Conservation (phyloP, 306 rosid genomes). For the Begonia loranthoides region DNA sequence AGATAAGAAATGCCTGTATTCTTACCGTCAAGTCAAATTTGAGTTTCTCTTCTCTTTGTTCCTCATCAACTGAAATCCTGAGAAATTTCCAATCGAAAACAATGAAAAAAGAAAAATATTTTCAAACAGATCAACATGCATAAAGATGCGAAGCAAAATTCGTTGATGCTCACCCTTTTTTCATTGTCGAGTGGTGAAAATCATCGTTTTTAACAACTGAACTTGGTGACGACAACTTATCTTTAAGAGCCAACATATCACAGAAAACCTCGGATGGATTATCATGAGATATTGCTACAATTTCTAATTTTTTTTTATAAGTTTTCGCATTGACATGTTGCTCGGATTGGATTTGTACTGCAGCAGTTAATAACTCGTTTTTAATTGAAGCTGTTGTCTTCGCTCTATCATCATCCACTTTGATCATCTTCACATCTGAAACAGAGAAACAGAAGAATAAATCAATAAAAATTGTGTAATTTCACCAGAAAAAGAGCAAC, state of each 20-base stretch:
- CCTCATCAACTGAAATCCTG: constrained; percentile 25
- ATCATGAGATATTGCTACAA: constrained; percentile 2
- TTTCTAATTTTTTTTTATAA: constrained; percentile 5
- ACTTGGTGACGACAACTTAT: not conserved
- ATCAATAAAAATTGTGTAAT: not conserved
- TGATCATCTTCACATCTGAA: constrained; percentile 18
- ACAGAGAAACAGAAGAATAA: constrained; percentile 1
- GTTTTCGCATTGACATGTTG: constrained; percentile 17
- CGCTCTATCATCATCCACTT: constrained; percentile 14
- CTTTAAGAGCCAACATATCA: not conserved
- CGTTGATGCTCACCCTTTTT: no score
- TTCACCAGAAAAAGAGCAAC: not conserved
- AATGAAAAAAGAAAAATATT: constrained; percentile 7
- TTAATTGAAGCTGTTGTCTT: constrained; percentile 4
- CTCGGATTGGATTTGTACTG: constrained; percentile 15
- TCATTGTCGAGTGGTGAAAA: no score
- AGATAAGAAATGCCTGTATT: constrained; percentile 8
- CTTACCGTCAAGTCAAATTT: constrained; percentile 71
- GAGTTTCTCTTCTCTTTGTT: constrained; percentile 28
- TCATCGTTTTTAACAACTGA: no score
- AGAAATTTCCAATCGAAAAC: constrained; percentile 8
- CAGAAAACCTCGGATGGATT: not conserved
- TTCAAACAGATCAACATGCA: constrained; percentile 1
- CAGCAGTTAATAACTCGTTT: constrained; percentile 14
- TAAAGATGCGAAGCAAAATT: not conserved